Percentiles rank a stretch among this genome's conserved stretches.
These are phyloP conservation scores for Hordeum marinum DNA, from an alignment of 176 grass and related monocot species.

Conservation along the genomic window DNA sequence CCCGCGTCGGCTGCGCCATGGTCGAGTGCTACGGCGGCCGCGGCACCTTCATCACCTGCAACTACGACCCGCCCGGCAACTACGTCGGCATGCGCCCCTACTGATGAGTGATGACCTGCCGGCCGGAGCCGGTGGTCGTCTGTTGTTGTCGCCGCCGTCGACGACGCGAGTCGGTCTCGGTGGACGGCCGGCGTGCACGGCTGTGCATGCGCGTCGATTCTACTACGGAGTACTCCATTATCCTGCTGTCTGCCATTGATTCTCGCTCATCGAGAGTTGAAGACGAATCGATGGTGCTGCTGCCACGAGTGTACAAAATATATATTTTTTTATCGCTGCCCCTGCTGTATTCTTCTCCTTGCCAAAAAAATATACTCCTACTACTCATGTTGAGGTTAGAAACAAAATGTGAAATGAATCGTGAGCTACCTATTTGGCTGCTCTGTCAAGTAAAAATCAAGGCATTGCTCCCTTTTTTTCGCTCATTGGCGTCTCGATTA, in stretches of 20 bases:
- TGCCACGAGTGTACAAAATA: conserved; percentile 38
- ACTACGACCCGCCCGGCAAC: conserved; percentile 81
- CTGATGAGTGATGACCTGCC: conserved; percentile 13
- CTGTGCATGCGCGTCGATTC: no score
- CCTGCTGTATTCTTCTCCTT: not conserved
- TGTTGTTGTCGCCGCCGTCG: not conserved
- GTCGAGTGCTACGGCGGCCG: conserved; percentile 36
- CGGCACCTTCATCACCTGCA: conserved; percentile 66
- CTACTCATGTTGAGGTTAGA: not conserved
- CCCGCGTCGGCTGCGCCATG: conserved; percentile 44
- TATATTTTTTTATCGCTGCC: not conserved
- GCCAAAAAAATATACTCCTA: conserved; percentile 6
- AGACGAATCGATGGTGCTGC: conserved; percentile 12
- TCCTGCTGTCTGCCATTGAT: not conserved
- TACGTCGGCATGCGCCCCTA: conserved; percentile 60
- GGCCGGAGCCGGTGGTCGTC: not conserved
- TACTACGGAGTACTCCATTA: no score
- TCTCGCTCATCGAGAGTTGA: not conserved
- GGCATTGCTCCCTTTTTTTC: not conserved
- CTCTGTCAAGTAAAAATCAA: not conserved
- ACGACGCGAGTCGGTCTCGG: no score
- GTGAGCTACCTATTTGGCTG: not conserved
- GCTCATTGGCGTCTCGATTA: not conserved
- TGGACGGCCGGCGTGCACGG: no score
- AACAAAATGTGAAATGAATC: not conserved